Evolutionary conservation across 257 asterid species (phyloP), one percentile per base, ranked within the genome.

Genomic region (Solanum rostratum): DNA sequence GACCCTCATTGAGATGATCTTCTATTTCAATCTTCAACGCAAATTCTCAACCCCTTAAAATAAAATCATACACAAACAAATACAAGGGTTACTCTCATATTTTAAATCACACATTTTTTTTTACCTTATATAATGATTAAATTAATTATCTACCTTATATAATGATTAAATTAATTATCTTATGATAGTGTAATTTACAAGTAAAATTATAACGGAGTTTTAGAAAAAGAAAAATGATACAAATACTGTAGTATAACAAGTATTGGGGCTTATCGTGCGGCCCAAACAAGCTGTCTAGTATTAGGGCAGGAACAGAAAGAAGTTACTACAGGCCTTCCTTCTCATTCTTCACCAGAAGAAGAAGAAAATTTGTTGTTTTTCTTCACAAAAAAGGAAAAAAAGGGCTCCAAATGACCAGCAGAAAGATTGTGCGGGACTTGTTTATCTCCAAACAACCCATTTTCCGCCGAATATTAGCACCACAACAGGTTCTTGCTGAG

Each of bases 401-500:
- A 50, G 27, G 27, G 1, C 18, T 78, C 29, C 46, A 29, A 41
- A 95, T 95, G 98, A 97, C 94, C 50, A 81, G 90, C 90, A 90
- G 94, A 83, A 93, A 92, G 85, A 85, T 95, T 57, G 92, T 90
- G 53, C 90, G 97, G 30, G 97, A 95, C 88, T 88, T 92, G 22
- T 89, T 92, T 63, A 81, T 91, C 63, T 89, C 93, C 66, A 89
- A 83, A 78, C 93, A 88, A 59, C 90, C 87, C 30, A 19, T 90
- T 71, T 63, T 88, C 86, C 91, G 91, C 39, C 92, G 84, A 81
- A 91, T 91, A 65, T 69, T 90, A 79, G 84, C 84, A 45, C 69
- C 93, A 41, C 90, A 65, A 15, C 92, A 87, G 97, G 98, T 91
- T 11, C 24, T 13, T 5, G 14, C 19, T 15, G 43, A 7, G 22